These are phyloP conservation scores for Isatis tinctoria DNA, from an alignment of 345 rosid species.

Conservation along the genomic window DNA sequence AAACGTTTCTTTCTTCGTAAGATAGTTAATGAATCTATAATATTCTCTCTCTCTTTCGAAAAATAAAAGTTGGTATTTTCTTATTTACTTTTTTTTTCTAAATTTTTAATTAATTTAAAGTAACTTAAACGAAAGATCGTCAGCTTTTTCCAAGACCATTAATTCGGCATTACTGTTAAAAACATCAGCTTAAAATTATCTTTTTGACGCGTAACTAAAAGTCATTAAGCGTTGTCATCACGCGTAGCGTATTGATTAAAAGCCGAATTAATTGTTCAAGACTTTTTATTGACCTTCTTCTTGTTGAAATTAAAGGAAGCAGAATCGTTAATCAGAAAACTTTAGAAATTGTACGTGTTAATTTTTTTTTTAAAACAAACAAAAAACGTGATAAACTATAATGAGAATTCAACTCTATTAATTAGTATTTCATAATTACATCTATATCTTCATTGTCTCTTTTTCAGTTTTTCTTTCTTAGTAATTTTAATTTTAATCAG, in stretches of 20 bases:
- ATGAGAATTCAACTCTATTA: not conserved
- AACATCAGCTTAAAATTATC: not conserved
- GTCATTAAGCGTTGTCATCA: not conserved
- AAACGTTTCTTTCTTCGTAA: slow-evolving; percentile 18
- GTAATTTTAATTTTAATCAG: not conserved
- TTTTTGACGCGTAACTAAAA: slow-evolving; percentile 10
- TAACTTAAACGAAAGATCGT: not conserved
- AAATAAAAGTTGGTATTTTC: not conserved
- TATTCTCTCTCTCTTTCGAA: not conserved
- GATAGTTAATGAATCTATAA: slow-evolving; percentile 14
- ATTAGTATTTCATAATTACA: not conserved
- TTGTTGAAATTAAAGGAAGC: not conserved
- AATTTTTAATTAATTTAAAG: not conserved
- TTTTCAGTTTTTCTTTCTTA: not conserved
- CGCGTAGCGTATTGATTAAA: slow-evolving; percentile 8
- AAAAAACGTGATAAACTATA: not conserved
- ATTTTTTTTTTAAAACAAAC: not conserved
- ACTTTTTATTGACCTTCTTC: not conserved
- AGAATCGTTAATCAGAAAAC: not conserved
- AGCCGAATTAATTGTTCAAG: not conserved
- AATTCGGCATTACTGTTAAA: slow-evolving; percentile 5
- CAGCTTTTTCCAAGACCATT: slow-evolving; percentile 5
- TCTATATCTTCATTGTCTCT: not conserved
- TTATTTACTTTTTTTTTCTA: not conserved
- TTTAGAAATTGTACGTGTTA: not conserved